Percentiles rank a stretch among this genome's conserved stretches.
These are phyloP conservation scores for Boletus rubescentipes DNA, from an alignment of 768 basidiomycete genomes.

Conservation along the genomic window DNA sequence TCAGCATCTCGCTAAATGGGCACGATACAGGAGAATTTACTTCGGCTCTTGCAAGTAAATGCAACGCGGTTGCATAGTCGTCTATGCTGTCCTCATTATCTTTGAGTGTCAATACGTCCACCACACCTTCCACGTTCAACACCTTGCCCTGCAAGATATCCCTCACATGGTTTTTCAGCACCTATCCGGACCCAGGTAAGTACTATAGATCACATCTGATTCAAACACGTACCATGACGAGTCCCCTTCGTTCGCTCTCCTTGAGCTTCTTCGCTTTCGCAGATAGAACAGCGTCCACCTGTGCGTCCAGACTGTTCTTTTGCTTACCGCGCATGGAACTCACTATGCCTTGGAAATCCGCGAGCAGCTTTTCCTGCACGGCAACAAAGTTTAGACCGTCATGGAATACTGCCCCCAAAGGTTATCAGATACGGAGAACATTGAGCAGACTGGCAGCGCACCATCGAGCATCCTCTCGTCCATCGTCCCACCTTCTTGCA, in stretches of 20 bases:
- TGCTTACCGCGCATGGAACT: constrained; percentile 52
- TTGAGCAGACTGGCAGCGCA: constrained; percentile 26
- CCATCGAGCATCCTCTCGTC: constrained; percentile 60
- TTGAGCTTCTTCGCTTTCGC: constrained; percentile 46
- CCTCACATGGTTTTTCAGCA: constrained; percentile 69
- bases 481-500: constrained; percentile 42
- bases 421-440: constrained; percentile 2
- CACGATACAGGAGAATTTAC: constrained; percentile 35
- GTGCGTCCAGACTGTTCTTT: constrained; percentile 61
- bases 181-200: constrained; percentile 35
- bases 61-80: constrained; percentile 69
- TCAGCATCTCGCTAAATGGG: background rate
- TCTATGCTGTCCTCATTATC: constrained; percentile 62
- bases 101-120: constrained; percentile 84
- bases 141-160: constrained; percentile 73
- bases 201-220: background rate
- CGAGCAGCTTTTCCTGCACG: constrained; percentile 70
- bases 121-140: constrained; percentile 73
- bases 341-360: constrained; percentile 56
- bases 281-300: constrained; percentile 61
- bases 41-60: constrained; percentile 56
- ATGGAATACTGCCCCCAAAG: constrained; percentile 64
- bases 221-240: constrained; percentile 36
- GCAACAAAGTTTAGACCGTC: constrained; percentile 85
- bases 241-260: constrained; percentile 47